Evolutionary conservation across 106 monocot species (phyloP).

Genomic region (Platanthera zijinensis): DNA sequence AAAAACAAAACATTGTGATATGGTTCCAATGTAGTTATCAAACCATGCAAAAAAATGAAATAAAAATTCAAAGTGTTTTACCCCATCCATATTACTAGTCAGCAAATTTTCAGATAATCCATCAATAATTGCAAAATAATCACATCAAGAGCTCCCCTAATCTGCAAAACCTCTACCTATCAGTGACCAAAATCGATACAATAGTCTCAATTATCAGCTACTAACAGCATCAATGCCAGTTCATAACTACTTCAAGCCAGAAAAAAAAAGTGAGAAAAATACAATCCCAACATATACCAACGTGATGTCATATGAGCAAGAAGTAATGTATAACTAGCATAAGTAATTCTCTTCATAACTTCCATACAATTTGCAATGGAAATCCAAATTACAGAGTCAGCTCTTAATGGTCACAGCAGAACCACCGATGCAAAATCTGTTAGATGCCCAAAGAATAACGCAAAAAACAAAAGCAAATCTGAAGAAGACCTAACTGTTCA

Average conservation of each 20-base stretch:
- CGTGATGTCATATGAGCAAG: background rate
- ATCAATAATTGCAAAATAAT: background rate
- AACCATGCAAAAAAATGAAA: background rate
- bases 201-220: too few species aligned
- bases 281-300: background rate
- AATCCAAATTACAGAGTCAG: background rate
- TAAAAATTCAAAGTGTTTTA: background rate
- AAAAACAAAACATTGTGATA: background rate
- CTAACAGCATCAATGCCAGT: background rate
- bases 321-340: background rate
- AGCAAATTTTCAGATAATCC: background rate
- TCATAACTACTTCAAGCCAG: background rate
- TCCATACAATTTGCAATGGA: background rate
- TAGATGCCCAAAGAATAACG: background rate
- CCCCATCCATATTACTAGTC: background rate
- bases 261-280: background rate
- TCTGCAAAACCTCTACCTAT: background rate
- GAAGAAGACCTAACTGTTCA: constrained; percentile 1
- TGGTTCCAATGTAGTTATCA: background rate
- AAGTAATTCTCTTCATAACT: background rate
- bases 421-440: constrained; percentile 1
- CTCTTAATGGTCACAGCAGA: background rate
- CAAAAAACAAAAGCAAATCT: background rate
- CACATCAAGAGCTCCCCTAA: background rate
- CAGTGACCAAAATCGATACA: background rate